Evolutionary conservation across 768 basidiomycete genomes (phyloP).

Genomic region (Leccinum ochraceum): DNA sequence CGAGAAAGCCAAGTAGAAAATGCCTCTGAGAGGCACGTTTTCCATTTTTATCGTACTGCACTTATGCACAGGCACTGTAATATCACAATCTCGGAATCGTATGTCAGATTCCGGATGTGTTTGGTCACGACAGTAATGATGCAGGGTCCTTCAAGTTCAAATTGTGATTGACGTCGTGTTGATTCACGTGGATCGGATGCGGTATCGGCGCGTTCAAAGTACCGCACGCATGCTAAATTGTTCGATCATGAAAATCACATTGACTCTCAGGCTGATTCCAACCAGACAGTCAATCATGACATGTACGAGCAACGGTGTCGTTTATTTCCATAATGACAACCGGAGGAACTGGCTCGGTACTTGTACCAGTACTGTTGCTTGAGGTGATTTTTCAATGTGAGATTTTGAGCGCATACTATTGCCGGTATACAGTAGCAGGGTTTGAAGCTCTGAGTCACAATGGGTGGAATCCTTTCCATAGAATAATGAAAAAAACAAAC

Average conservation of each 20-base stretch:
- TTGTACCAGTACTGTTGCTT: no score
- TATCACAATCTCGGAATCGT: not conserved
- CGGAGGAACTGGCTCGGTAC: not conserved
- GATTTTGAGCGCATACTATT: not conserved
- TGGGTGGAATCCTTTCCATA: no score
- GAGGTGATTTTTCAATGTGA: not conserved
- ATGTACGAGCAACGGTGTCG: not conserved
- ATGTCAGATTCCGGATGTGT: not conserved
- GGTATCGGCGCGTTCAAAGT: not conserved
- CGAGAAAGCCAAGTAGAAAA: not conserved
- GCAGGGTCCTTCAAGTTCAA: not conserved
- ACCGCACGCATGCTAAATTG: not conserved
- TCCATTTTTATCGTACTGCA: not conserved
- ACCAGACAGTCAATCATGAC: no score
- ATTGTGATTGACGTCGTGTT: not conserved
- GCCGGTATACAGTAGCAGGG: no score
- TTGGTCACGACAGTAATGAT: not conserved
- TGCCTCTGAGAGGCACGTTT: not conserved
- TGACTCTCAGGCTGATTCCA: no score
- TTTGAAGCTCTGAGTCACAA: no score
- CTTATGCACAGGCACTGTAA: not conserved
- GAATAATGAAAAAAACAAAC: no score
- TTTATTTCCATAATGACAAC: not conserved
- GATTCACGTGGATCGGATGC: not conserved
- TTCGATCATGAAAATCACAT: not conserved